A percentile compares a stretch with the other conserved stretches of the same genome.
Conservation (phyloP, 164 flowering plant species). For the Dillenia suffruticosa region DNA sequence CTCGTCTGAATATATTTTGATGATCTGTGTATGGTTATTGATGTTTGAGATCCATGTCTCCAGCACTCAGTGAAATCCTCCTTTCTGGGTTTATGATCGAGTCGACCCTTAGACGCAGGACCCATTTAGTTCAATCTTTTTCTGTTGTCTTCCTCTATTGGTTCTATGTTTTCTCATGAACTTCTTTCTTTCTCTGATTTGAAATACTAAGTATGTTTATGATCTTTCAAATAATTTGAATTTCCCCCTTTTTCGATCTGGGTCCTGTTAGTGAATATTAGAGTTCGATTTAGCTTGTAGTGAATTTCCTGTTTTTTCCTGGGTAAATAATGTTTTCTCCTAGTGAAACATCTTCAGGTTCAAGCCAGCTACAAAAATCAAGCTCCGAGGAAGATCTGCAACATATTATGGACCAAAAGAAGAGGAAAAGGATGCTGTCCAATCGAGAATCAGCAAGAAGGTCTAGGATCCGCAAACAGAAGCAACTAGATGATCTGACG, state of each 20-base stretch:
- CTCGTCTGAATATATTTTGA: conserved; percentile 7
- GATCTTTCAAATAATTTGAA: conserved; percentile 1
- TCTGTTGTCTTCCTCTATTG: conserved; percentile 93
- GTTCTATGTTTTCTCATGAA: conserved; percentile 87
- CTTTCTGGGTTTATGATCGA: conserved; percentile 68
- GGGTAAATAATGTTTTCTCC: conserved; percentile 43
- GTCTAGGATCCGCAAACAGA: conserved; percentile 79
- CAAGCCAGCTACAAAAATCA: conserved; percentile 31
- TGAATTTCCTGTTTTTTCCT: background rate
- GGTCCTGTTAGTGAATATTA: conserved; percentile 20
- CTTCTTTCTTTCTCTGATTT: background rate
- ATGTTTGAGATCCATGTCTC: conserved; percentile 65
- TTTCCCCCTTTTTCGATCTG: conserved; percentile 7
- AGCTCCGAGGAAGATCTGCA: conserved; percentile 55
- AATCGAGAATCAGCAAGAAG: conserved; percentile 93
- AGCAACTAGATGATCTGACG: conserved; percentile 74
- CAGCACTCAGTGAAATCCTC: conserved; percentile 71
- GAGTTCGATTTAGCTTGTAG: background rate
- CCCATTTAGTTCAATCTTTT: conserved; percentile 86
- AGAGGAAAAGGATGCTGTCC: conserved; percentile 74
- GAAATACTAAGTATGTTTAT: background rate
- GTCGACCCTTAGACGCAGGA: conserved; percentile 50
- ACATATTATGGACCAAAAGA: conserved; percentile 53
- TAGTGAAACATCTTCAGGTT: conserved; percentile 57
- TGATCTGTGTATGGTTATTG: conserved; percentile 25